These are phyloP conservation scores for Nicotiana obtusifolia DNA, from an alignment of 257 asterid species.

Conservation along the genomic window DNA sequence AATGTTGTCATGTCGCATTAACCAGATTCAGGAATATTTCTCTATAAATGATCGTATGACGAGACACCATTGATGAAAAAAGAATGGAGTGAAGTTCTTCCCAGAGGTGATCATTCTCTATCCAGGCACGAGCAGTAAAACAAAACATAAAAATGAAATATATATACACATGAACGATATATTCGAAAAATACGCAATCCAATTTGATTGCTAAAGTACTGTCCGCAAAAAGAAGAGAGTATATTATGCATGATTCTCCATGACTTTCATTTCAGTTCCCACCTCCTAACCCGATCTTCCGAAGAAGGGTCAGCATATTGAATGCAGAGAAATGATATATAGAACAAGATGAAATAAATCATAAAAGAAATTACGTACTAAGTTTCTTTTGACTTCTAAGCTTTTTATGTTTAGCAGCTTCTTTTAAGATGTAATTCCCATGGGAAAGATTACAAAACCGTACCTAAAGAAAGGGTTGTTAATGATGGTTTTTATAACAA, in stretches of 20 bases:
- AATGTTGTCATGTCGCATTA: slow-evolving; percentile 16
- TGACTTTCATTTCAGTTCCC: background rate
- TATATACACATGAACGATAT: background rate
- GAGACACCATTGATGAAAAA: slow-evolving; percentile 27
- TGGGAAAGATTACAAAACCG: background rate
- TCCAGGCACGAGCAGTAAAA: background rate
- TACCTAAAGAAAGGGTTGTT: background rate
- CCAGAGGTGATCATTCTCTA: background rate
- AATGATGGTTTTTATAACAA: background rate
- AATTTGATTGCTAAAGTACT: background rate
- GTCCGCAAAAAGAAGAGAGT: background rate
- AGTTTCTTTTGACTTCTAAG: background rate
- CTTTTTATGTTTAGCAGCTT: background rate
- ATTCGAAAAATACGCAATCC: background rate
- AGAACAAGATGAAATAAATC: background rate
- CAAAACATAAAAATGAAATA: background rate
- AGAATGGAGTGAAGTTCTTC: slow-evolving; percentile 16
- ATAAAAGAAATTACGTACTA: background rate
- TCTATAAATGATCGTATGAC: slow-evolving; percentile 25
- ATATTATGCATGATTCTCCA: background rate
- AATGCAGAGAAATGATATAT: background rate
- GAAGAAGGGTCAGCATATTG: background rate
- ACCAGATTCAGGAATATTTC: slow-evolving; percentile 19
- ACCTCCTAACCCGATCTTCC: background rate
- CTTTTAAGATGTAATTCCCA: background rate